Evolutionary conservation across 352 stramenopile genomes (phyloP).

Genomic region (Phytophthora pini): DNA sequence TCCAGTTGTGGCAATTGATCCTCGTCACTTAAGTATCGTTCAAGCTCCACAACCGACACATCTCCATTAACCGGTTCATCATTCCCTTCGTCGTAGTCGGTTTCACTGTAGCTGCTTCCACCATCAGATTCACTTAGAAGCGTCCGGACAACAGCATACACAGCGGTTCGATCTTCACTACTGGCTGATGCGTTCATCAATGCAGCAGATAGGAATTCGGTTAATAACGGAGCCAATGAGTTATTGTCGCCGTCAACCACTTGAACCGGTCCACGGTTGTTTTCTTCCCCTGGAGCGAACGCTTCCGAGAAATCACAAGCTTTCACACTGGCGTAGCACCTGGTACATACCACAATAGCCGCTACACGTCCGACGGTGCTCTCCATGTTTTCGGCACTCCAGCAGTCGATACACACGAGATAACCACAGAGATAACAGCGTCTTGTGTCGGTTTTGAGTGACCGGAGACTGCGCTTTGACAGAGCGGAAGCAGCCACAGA

Average conservation of each 20-base stretch:
- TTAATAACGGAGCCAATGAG: constrained; percentile 14
- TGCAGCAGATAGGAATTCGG: constrained; percentile 39
- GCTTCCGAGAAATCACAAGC: constrained; percentile 33
- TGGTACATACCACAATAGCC: constrained; percentile 25
- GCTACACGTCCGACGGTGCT: constrained; percentile 18
- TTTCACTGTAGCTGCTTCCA: constrained; percentile 10
- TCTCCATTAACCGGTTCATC: constrained; percentile 17
- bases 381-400: constrained; percentile 32
- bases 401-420: constrained; percentile 30
- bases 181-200: constrained; percentile 13
- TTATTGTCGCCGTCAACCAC: constrained; percentile 11
- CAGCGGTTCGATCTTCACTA: constrained; percentile 15
- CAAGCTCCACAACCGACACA: constrained; percentile 19
- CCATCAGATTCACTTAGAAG: constrained; percentile 16
- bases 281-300: constrained; percentile 7
- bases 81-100: constrained; percentile 21
- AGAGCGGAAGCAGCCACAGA: constrained; percentile 19
- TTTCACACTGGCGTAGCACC: constrained; percentile 18
- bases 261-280: constrained; percentile 15
- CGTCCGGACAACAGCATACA: constrained; percentile 41
- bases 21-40: constrained; percentile 18
- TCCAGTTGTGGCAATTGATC: constrained; percentile 12
- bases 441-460: constrained; percentile 26
- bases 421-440: constrained; percentile 33
- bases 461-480: constrained; percentile 14